Evolutionary conservation across 2,329 filamentous ascomycete genomes (phyloP).

Genomic region (Mycosphaerella sp.): DNA sequence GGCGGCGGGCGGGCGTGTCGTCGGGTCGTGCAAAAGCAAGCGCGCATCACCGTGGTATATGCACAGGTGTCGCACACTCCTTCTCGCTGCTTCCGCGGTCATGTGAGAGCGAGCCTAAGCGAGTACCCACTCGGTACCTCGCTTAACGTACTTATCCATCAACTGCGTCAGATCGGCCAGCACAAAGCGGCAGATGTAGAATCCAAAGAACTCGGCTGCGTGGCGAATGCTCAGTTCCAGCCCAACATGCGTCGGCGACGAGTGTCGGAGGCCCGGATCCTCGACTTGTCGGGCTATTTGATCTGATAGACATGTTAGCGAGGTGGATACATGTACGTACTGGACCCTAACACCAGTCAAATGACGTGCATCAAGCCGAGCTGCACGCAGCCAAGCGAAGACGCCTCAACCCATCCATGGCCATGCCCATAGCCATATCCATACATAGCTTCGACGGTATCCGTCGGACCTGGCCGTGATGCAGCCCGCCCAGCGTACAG

Average conservation of each 20-base stretch:
- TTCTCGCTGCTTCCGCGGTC: background rate
- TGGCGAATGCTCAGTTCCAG: conserved; percentile 89
- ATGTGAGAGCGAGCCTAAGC: conserved; percentile 34
- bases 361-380: conserved; percentile 9
- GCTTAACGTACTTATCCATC: conserved; percentile 95
- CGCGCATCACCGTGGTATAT: background rate
- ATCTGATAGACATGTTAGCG: conserved; percentile 49
- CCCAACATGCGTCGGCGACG: conserved; percentile 89
- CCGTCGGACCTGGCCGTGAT: conserved; percentile 1
- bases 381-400: conserved; percentile 15
- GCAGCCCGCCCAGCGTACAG: background rate
- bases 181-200: conserved; percentile 95
- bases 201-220: conserved; percentile 94
- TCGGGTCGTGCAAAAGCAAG: background rate
- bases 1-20: background rate
- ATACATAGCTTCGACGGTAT: background rate
- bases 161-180: conserved; percentile 74
- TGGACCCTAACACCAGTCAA: background rate
- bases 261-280: conserved; percentile 84
- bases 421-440: background rate
- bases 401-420: background rate
- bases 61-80: background rate
- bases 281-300: conserved; percentile 95
- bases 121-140: conserved; percentile 89
- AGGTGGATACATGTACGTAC: conserved; percentile 1